Percentiles rank a stretch among this genome's conserved stretches.
Conservation (phyloP, 2,329 filamentous ascomycete species). For the Xylariaceae sp. region DNA sequence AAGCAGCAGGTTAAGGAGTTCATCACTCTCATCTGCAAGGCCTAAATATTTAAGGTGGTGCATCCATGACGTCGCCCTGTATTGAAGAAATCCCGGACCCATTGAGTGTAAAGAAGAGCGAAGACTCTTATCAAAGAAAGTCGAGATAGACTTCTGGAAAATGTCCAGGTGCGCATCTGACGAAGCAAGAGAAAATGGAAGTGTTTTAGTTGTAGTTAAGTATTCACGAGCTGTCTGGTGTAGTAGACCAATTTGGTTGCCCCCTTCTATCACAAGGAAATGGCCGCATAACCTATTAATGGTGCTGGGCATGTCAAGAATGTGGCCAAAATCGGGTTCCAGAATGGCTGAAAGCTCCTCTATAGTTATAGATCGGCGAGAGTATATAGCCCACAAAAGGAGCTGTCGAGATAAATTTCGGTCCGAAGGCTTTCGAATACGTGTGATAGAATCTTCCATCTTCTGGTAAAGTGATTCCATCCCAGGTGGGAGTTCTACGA, state of each 20-base stretch:
- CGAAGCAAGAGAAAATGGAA: conserved; percentile 5
- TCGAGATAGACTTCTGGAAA: neutral
- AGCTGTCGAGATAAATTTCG: conserved; percentile 8
- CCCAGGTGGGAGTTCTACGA: conserved; percentile 38
- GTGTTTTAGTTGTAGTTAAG: conserved; percentile 7
- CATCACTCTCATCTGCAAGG: neutral
- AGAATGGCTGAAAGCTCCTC: conserved; percentile 21
- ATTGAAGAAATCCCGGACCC: conserved; percentile 16
- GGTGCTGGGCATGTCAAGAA: conserved; percentile 24
- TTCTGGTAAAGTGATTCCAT: conserved; percentile 36
- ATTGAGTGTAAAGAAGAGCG: neutral
- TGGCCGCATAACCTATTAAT: conserved; percentile 24
- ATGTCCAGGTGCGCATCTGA: neutral
- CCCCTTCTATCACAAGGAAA: conserved; percentile 20
- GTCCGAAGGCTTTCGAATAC: conserved; percentile 12
- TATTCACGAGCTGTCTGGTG: conserved; percentile 30
- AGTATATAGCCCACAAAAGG: conserved; percentile 24
- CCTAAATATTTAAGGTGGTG: conserved; percentile 2
- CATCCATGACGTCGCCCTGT: conserved; percentile 21
- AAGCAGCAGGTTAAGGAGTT: neutral
- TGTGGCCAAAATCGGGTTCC: conserved; percentile 10
- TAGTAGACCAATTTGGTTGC: conserved; percentile 13
- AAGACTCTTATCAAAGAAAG: conserved; percentile 4
- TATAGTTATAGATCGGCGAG: conserved; percentile 13
- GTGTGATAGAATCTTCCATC: conserved; percentile 17